Conservation (phyloP, 352 stramenopile genomes). For the Globisporangium takayamanum region DNA sequence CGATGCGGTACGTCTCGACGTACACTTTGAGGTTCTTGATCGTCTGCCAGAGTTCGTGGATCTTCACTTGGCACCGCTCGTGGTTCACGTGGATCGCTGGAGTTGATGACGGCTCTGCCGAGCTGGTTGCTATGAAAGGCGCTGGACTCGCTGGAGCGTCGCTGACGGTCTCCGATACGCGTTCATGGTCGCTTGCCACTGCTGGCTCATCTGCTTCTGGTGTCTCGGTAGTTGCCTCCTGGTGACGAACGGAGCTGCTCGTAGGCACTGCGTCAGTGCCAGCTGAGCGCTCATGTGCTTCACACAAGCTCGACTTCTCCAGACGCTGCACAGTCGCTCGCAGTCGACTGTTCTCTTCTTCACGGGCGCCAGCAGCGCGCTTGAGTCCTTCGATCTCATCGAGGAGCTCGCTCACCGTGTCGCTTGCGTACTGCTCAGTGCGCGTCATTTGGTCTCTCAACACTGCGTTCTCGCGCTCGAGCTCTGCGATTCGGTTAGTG, state of each 20-base stretch:
- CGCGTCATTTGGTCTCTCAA: constrained; percentile 6
- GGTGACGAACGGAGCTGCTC: neutral
- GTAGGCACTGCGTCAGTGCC: neutral
- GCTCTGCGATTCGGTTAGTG: neutral
- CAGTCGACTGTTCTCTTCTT: constrained; percentile 8
- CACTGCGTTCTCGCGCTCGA: constrained; percentile 10
- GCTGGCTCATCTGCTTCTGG: too few relatives aligned
- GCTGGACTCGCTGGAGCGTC: neutral
- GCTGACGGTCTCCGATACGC: neutral
- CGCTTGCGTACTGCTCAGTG: neutral
- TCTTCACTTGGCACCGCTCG: constrained; percentile 51
- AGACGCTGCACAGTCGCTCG: neutral
- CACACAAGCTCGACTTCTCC: neutral
- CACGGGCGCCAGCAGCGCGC: neutral
- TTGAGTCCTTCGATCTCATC: constrained; percentile 12
- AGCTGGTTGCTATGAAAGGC: neutral
- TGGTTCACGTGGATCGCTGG: constrained; percentile 17
- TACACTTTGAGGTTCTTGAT: constrained; percentile 54
- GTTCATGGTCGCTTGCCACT: too few relatives aligned
- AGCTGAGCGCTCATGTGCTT: neutral
- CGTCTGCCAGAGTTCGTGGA: constrained; percentile 65
- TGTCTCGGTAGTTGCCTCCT: too few relatives aligned
- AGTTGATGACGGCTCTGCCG: neutral
- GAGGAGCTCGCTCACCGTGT: constrained; percentile 4
- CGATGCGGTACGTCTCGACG: constrained; percentile 50